Evolutionary conservation across 352 stramenopile species (phyloP).

Genomic region (Phytophthora sojae): DNA sequence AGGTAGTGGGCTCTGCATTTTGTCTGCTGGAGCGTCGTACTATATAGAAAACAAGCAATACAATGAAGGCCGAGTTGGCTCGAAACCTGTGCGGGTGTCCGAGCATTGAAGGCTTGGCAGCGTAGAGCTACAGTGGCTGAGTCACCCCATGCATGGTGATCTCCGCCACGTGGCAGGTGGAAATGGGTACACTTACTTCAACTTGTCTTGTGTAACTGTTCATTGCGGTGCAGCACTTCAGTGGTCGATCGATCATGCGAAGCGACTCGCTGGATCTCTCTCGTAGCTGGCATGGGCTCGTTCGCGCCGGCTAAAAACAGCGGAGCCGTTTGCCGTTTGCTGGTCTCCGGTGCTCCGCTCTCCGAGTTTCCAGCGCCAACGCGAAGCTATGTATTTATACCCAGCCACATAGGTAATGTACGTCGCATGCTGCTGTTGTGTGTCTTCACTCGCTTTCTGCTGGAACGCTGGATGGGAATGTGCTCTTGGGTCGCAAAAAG

Average conservation of each 20-base stretch:
- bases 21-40: slow-evolving; percentile 30
- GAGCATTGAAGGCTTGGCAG: no score
- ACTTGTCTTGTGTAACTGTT: slow-evolving; percentile 21
- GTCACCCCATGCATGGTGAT: not conserved
- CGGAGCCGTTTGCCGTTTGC: slow-evolving; percentile 33
- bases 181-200: slow-evolving; percentile 43
- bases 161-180: not conserved
- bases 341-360: slow-evolving; percentile 16
- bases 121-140: not conserved
- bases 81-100: not conserved
- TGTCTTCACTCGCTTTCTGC: not conserved
- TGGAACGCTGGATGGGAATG: slow-evolving; percentile 24
- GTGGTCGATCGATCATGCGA: not conserved
- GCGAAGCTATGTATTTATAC: slow-evolving; percentile 24
- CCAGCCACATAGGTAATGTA: not conserved
- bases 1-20: not conserved
- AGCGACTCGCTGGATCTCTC: slow-evolving; percentile 22
- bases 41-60: slow-evolving; percentile 34
- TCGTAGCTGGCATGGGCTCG: not conserved
- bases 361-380: slow-evolving; percentile 14
- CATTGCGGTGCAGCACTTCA: not conserved
- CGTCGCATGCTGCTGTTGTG: slow-evolving; percentile 14
- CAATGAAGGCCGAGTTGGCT: slow-evolving; percentile 13
- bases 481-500: slow-evolving; percentile 15
- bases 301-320: slow-evolving; percentile 17